These are phyloP conservation scores for Amoebophrya sp. DNA, from an alignment of 169 alveolate species.

Conservation along the genomic window DNA sequence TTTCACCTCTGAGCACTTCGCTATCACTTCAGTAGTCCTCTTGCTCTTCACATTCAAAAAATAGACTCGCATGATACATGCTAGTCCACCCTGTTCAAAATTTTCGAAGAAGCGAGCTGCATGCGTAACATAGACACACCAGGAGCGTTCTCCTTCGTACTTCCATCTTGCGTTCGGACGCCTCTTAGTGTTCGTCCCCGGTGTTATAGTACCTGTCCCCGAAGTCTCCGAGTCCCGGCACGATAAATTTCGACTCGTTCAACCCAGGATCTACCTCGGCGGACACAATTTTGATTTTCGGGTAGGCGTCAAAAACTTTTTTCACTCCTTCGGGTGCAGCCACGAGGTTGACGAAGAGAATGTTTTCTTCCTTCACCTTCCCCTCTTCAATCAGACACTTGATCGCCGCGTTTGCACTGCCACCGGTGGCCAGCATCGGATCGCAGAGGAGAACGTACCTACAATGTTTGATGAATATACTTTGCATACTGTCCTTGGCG, in stretches of 20 bases:
- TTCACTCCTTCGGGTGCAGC: conserved; percentile 60
- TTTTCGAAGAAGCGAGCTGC: no score
- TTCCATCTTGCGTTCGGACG: no score
- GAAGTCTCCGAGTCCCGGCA: conserved; percentile 71
- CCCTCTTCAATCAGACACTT: conserved; percentile 54
- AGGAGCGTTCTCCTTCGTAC: no score
- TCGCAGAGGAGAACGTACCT: conserved; percentile 59
- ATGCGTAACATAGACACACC: no score
- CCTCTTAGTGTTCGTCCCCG: no score
- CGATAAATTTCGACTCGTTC: conserved; percentile 52
- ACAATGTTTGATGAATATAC: no score
- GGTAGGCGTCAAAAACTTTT: conserved; percentile 43
- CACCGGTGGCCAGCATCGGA: conserved; percentile 76
- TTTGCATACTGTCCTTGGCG: no score
- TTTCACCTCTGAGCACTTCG: no score
- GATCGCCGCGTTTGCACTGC: conserved; percentile 55
- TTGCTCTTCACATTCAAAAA: no score
- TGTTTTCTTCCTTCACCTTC: conserved; percentile 51
- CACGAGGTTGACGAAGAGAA: conserved; percentile 59
- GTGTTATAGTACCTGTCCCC: conserved; percentile 56
- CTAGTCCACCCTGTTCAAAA: no score
- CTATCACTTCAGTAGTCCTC: no score
- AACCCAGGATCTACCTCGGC: conserved; percentile 33
- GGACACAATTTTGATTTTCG: conserved; percentile 51
- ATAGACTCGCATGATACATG: no score